These are phyloP conservation scores for Claviceps humidiphila DNA, from an alignment of 2,329 filamentous ascomycete genomes.

Conservation along the genomic window DNA sequence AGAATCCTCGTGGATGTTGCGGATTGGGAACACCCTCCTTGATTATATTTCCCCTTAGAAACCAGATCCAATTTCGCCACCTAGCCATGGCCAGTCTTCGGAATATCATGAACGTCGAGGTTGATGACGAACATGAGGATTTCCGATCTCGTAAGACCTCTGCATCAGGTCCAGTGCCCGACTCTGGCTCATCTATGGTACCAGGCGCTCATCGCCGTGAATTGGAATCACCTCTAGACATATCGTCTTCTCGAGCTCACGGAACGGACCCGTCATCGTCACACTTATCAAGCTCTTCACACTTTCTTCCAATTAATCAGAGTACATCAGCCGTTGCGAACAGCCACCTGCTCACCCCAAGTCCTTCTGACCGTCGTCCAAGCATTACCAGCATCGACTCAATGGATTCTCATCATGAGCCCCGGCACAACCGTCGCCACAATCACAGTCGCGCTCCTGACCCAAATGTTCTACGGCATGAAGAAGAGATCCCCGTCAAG, in stretches of 20 bases:
- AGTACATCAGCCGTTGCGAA: conserved; percentile 13
- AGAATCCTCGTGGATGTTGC: conserved; percentile 1
- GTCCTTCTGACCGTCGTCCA: conserved; percentile 19
- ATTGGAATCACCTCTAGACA: conserved; percentile 13
- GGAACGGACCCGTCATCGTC: conserved; percentile 19
- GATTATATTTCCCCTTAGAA: background rate
- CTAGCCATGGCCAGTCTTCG: conserved; percentile 39
- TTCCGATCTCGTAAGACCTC: conserved; percentile 30
- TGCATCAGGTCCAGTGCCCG: conserved; percentile 19
- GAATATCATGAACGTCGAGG: conserved; percentile 44
- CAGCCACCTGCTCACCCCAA: conserved; percentile 13
- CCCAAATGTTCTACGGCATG: conserved; percentile 22
- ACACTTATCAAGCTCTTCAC: conserved; percentile 12
- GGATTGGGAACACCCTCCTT: conserved; percentile 1
- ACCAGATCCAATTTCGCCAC: conserved; percentile 26
- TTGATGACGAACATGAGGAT: conserved; percentile 34
- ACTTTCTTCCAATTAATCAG: conserved; percentile 13
- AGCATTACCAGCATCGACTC: conserved; percentile 36
- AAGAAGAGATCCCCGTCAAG: conserved; percentile 30
- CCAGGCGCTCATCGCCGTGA: conserved; percentile 13
- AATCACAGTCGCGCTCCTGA: conserved; percentile 6
- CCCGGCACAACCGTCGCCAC: conserved; percentile 10
- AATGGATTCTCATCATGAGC: conserved; percentile 29
- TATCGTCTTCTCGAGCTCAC: conserved; percentile 19
- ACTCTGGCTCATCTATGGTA: conserved; percentile 19